These are phyloP conservation scores for Solanum pennellii DNA, from an alignment of 257 asterid species.

Conservation along the genomic window DNA sequence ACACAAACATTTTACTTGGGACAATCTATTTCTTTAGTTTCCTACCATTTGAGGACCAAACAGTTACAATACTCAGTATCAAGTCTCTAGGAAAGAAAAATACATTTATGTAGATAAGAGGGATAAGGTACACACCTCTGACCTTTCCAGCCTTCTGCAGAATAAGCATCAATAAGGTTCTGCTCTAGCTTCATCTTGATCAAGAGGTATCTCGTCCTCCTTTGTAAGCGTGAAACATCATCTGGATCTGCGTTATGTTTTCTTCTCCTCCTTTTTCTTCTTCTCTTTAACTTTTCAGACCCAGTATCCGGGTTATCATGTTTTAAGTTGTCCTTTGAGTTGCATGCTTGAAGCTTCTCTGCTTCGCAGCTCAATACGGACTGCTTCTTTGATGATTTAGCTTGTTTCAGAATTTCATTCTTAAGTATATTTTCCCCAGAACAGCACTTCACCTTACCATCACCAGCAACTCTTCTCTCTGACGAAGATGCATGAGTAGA, in stretches of 20 bases:
- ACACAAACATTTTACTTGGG: background rate
- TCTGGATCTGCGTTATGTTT: constrained; percentile 47
- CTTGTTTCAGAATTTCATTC: constrained; percentile 30
- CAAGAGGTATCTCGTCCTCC: constrained; percentile 79
- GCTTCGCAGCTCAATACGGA: constrained; percentile 22
- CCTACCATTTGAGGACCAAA: background rate
- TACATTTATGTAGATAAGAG: background rate
- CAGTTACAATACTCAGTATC: background rate
- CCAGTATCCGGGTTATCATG: constrained; percentile 19
- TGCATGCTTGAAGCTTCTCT: constrained; percentile 7
- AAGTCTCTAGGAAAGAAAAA: background rate
- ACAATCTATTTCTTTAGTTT: background rate
- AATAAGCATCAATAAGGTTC: constrained; percentile 93
- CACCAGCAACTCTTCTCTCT: constrained; percentile 16
- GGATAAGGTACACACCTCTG: constrained; percentile 57
- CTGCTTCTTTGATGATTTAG: constrained; percentile 34
- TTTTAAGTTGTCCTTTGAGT: constrained; percentile 11
- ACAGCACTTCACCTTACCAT: constrained; percentile 19
- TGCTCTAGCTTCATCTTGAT: constrained; percentile 88
- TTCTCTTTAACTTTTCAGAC: constrained; percentile 25
- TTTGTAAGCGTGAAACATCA: constrained; percentile 78
- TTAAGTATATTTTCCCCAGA: constrained; percentile 35
- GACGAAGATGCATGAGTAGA: constrained; percentile 17
- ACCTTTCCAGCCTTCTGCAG: constrained; percentile 97
- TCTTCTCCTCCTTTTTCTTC: constrained; percentile 43